phyloP scores from a whole-genome alignment of 2,329 filamentous ascomycete species.

The Pestalotiopsis sp. region DNA sequence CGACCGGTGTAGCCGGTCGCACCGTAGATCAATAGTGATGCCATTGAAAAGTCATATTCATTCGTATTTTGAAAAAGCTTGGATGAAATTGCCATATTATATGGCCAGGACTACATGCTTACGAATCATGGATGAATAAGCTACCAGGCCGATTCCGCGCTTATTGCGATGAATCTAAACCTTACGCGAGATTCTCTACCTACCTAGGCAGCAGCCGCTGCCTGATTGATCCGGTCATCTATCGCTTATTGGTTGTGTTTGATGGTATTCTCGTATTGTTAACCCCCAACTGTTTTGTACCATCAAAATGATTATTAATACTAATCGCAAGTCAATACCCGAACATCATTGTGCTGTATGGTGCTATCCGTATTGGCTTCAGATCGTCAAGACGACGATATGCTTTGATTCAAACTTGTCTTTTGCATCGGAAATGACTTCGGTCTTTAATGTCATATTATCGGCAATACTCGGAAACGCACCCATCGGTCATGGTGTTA shows the following conservation, averaged over 20 bases:
- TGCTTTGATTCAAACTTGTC: neutral
- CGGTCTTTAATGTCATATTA: neutral
- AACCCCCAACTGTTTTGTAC: neutral
- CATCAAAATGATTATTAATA: neutral
- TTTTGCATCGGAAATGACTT: neutral
- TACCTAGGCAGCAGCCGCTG: neutral
- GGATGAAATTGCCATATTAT: too few relatives aligned
- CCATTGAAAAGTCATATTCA: constrained; percentile 7
- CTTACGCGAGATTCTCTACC: neutral
- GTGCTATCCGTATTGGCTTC: neutral
- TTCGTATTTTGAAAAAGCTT: too few relatives aligned
- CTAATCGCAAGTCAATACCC: neutral
- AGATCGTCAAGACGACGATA: neutral
- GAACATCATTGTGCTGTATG: neutral
- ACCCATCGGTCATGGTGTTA: neutral
- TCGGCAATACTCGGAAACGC: neutral
- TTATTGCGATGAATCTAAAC: neutral
- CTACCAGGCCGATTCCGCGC: neutral
- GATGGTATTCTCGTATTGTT: too few relatives aligned
- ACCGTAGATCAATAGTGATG: constrained; percentile 22
- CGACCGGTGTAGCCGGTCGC: constrained; percentile 24
- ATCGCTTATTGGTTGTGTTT: neutral
- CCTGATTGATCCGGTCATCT: neutral
- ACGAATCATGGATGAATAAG: neutral
- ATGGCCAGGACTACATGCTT: neutral